Evolutionary conservation across 1,284 basidiomycete species (phyloP).

Genomic region (Rhodotorula sp.): DNA sequence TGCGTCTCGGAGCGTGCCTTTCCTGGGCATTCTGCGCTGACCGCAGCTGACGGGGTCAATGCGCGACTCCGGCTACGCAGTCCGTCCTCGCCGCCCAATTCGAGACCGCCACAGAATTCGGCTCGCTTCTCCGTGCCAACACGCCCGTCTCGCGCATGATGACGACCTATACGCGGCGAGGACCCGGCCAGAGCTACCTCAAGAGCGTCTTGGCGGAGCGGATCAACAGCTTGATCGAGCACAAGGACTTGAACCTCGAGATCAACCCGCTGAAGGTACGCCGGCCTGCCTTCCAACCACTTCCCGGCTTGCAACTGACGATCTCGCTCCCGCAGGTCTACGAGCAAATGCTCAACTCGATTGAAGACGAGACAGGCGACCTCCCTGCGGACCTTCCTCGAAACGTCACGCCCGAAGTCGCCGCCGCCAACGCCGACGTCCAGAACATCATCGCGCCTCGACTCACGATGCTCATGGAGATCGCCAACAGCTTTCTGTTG

Average conservation of each 20-base stretch:
- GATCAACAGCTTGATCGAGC: conserved; percentile 96
- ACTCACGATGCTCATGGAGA: conserved; percentile 97
- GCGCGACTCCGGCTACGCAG: conserved; percentile 52
- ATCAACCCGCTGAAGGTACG: conserved; percentile 94
- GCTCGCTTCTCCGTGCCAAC: conserved; percentile 92
- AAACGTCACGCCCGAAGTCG: conserved; percentile 89
- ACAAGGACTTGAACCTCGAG: conserved; percentile 96
- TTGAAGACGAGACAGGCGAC: conserved; percentile 91
- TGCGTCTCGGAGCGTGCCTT: conserved; percentile 42
- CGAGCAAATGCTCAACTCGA: conserved; percentile 97
- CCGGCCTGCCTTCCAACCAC: too few relatives aligned
- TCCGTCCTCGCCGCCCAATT: conserved; percentile 97
- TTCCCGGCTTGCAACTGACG: background rate
- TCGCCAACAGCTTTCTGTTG: conserved; percentile 91
- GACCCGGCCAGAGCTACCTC: conserved; percentile 95
- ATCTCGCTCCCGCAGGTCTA: conserved; percentile 63
- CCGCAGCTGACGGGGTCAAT: background rate
- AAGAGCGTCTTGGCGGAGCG: conserved; percentile 94
- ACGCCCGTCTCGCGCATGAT: conserved; percentile 99
- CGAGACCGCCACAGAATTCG: conserved; percentile 96
- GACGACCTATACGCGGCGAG: conserved; percentile 98
- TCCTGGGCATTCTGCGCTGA: background rate
- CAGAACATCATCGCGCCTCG: conserved; percentile 96
- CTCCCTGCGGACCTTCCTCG: conserved; percentile 85
- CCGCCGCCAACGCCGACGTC: conserved; percentile 87